Conservation (phyloP, 2,329 filamentous ascomycete genomes). For the Ceratocystis ficicola region DNA sequence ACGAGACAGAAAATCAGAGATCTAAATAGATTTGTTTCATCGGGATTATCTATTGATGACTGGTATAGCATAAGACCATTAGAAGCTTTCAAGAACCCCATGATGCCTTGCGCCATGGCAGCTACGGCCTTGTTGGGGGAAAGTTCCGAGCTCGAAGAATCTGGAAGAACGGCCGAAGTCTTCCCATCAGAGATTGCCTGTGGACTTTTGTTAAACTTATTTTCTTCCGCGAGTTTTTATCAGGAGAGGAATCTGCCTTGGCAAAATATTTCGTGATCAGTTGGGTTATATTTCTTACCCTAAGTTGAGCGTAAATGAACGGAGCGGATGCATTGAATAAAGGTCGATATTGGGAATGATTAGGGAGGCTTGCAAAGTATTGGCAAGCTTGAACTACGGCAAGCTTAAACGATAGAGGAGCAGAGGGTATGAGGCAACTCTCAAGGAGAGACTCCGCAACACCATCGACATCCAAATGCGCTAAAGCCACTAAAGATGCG, state of each 20-base stretch:
- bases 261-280: no score
- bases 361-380: slow-evolving; percentile 45
- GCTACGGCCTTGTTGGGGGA: slow-evolving; percentile 28
- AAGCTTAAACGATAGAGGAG: slow-evolving; percentile 49
- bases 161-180: slow-evolving; percentile 13
- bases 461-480: slow-evolving; percentile 48
- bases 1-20: slow-evolving; percentile 44
- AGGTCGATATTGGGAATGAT: slow-evolving; percentile 39
- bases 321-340: slow-evolving; percentile 44
- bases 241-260: no score
- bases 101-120: slow-evolving; percentile 40
- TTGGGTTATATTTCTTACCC: slow-evolving; percentile 33
- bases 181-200: slow-evolving; percentile 21
- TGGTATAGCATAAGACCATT: slow-evolving; percentile 21
- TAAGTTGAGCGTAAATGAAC: slow-evolving; percentile 45
- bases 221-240: no score
- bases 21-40: slow-evolving; percentile 18
- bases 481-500: slow-evolving; percentile 52
- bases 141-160: slow-evolving; percentile 12
- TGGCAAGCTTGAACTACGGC: slow-evolving; percentile 50
- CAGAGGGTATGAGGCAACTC: slow-evolving; percentile 43
- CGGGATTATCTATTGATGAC: slow-evolving; percentile 24
- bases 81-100: slow-evolving; percentile 46
- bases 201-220: slow-evolving; percentile 5
- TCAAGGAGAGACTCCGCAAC: slow-evolving; percentile 46